Evolutionary conservation across 179 eudicot species (phyloP).

Genomic region (Spinacia oleracea): DNA sequence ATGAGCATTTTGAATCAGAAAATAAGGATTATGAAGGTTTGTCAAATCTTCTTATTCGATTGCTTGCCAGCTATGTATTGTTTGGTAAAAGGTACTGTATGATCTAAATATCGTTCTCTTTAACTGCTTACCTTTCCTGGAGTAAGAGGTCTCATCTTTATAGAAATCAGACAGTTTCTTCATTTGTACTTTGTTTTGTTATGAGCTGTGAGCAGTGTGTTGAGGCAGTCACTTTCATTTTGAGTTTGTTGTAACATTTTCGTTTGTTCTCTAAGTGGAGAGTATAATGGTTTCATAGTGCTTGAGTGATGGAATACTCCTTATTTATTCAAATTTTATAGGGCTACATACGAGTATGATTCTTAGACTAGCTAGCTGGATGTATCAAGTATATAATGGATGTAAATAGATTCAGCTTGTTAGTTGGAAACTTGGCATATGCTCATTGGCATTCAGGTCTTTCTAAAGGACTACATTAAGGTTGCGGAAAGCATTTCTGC

Average conservation of each 20-base stretch:
- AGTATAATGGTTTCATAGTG: not conserved
- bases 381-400: no score
- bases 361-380: not conserved
- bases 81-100: not conserved
- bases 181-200: not conserved
- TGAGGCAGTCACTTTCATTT: not conserved
- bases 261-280: not conserved
- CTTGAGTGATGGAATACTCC: not conserved
- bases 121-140: not conserved
- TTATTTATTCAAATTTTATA: not conserved
- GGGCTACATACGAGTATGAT: not conserved
- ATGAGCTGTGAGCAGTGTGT: not conserved
- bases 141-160: not conserved
- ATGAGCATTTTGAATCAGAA: conserved; percentile 56
- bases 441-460: not conserved
- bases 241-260: not conserved
- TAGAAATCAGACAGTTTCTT: not conserved
- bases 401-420: not conserved
- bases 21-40: conserved; percentile 74
- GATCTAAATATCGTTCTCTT: not conserved
- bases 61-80: not conserved
- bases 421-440: not conserved
- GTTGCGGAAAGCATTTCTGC: not conserved
- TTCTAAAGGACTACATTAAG: not conserved
- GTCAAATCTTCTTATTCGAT: not conserved